A percentile compares a stretch with the other conserved stretches of the same genome.
Evolutionary conservation across 2,329 filamentous ascomycete species (phyloP).

Genomic region (Colletotrichum sidae): DNA sequence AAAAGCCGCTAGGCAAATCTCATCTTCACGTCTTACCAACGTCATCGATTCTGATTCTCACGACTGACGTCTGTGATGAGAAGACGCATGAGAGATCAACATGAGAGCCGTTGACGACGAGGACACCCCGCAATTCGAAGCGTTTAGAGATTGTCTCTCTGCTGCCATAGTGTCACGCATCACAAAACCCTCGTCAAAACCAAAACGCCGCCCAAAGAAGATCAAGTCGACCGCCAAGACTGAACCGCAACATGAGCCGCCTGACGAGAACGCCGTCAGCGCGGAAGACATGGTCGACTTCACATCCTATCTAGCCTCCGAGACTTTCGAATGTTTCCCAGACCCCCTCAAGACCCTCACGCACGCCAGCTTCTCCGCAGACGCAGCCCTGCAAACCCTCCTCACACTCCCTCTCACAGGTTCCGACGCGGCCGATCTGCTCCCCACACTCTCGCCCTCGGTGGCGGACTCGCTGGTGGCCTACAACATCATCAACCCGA

Average conservation of each 20-base stretch:
- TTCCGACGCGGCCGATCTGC: slow-evolving; percentile 60
- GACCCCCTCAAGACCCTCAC: slow-evolving; percentile 69
- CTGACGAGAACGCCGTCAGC: slow-evolving; percentile 43
- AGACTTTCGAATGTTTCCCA: slow-evolving; percentile 77
- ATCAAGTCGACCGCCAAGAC: slow-evolving; percentile 10
- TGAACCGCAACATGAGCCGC: slow-evolving; percentile 3
- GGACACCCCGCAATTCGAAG: slow-evolving; percentile 49
- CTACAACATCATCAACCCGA: slow-evolving; percentile 71
- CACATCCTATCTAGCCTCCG: slow-evolving; percentile 79
- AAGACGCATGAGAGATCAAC: slow-evolving; percentile 1
- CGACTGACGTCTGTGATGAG: not conserved
- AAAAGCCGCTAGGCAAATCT: not conserved
- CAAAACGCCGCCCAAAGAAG: slow-evolving; percentile 58
- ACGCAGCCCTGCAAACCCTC: slow-evolving; percentile 59
- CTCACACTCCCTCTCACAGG: slow-evolving; percentile 70
- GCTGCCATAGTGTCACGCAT: slow-evolving; percentile 74
- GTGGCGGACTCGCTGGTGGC: slow-evolving; percentile 75
- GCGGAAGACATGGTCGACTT: slow-evolving; percentile 83
- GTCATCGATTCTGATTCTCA: slow-evolving; percentile 24
- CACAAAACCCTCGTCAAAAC: slow-evolving; percentile 52
- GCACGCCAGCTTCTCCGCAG: slow-evolving; percentile 66
- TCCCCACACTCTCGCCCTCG: slow-evolving; percentile 67
- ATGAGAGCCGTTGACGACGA: slow-evolving; percentile 59
- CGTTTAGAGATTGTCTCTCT: slow-evolving; percentile 81
- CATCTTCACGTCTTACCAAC: slow-evolving; percentile 11